Conservation (phyloP, 2,329 filamentous ascomycete species). For the Botrytis squamosa region DNA sequence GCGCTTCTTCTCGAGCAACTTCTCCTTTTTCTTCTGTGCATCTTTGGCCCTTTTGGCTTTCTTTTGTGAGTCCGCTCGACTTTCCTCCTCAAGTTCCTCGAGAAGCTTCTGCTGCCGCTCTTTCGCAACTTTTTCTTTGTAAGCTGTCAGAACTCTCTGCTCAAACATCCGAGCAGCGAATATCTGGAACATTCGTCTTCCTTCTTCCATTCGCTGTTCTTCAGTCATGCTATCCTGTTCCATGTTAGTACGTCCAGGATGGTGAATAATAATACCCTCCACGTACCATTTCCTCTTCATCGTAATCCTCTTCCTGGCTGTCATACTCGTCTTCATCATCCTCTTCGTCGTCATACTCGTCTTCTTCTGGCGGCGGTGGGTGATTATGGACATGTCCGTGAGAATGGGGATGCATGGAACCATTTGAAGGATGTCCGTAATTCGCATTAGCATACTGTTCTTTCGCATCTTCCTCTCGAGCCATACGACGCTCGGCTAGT, state of each 20-base stretch:
- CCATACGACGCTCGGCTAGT: slow-evolving; percentile 94
- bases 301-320: slow-evolving; percentile 63
- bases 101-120: slow-evolving; percentile 89
- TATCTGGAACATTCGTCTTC: slow-evolving; percentile 97
- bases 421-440: slow-evolving; percentile 57
- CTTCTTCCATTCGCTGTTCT: slow-evolving; percentile 98
- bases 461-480: slow-evolving; percentile 86
- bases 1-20: slow-evolving; percentile 84
- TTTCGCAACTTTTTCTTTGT: slow-evolving; percentile 92
- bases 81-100: slow-evolving; percentile 87
- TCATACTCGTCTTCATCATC: slow-evolving; percentile 62
- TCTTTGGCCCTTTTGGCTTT: slow-evolving; percentile 93
- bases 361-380: slow-evolving; percentile 69
- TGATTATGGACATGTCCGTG: slow-evolving; percentile 57
- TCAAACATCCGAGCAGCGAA: slow-evolving; percentile 99
- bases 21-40: slow-evolving; percentile 93
- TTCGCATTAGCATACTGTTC: slow-evolving; percentile 59
- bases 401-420: slow-evolving; percentile 44
- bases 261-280: slow-evolving; percentile 29
- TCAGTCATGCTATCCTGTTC: slow-evolving; percentile 90
- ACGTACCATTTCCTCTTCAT: slow-evolving; percentile 73
- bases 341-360: slow-evolving; percentile 63
- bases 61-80: slow-evolving; percentile 69
- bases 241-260: slow-evolving; percentile 43
- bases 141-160: slow-evolving; percentile 93